Base-by-base conservation (phyloP, 331 rosid genomes). In the Quercus phellos region DNA sequence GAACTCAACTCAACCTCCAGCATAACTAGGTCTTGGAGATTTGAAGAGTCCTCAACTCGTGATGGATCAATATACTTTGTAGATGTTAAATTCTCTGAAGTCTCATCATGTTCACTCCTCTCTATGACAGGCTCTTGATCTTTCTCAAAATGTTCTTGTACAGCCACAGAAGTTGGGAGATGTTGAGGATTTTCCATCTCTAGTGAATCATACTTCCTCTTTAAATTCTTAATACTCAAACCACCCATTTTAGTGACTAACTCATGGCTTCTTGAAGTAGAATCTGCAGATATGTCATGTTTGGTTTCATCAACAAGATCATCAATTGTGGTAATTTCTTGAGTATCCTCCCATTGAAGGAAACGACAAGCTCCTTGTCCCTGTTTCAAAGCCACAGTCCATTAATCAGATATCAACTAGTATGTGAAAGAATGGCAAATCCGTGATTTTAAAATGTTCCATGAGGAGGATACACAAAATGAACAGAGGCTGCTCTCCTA, bases 281-380 rank as follows among this genome's bases (percentile, higher is more conserved):
- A 14, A 38, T 29, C 30, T 29, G 11, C 69, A 63, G 19, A 63
- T 30, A 29, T 7, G 21, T 16, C 69, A 29, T 27, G 12, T 14
- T 63, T 6, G 43, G 3, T 43, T 43, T 14, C 53, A 5, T 74
- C 42, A 2, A 59, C 11, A 56, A 19, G 42, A 42, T 60, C 55
- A 74, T 24, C 58, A 1, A 22, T n/a, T 59, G 16, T 18, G 17
- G 26, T 58, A 43, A 19, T 53, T 51, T 43, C 58, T 55, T 19
- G 26, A 55, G 53, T 22, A 60, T 82, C 87, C 60, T 78, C 87
- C 34, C 77, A 66, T 29, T 30, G 53, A 2, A 10, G 53, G 73
- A 72, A 80, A 51, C 35, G 74, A 68, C 92, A 89, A 32, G 87
- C 83, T 71, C 92, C 92, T 12, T 76, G 87, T 26, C 58, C 82